Percentiles rank a stretch among this genome's conserved stretches.
Conservation (phyloP, 2,329 filamentous ascomycete genomes). For the Graphilbum sp. region DNA sequence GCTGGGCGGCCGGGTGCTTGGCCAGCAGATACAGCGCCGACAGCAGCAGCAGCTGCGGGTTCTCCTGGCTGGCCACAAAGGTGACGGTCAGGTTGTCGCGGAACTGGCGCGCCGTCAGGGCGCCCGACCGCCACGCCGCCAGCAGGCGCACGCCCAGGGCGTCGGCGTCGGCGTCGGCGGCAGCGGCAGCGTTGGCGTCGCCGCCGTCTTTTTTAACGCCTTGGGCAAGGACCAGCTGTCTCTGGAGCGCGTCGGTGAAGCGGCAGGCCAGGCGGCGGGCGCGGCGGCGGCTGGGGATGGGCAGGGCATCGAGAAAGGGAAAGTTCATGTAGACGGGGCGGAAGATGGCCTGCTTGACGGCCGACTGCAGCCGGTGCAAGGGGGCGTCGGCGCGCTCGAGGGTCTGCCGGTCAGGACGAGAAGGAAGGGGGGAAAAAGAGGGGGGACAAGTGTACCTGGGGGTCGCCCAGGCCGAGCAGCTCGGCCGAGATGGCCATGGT, state of each 20-base stretch:
- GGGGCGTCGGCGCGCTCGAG: neutral
- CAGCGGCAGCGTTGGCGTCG: too few relatives aligned
- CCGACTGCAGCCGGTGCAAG: neutral
- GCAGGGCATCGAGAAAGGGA: neutral
- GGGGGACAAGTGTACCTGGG: too few relatives aligned
- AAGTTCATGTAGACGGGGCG: neutral
- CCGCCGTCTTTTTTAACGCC: too few relatives aligned
- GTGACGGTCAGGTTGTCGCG: neutral
- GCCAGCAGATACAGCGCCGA: neutral
- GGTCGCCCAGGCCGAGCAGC: neutral
- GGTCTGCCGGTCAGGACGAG: neutral
- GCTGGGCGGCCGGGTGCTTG: neutral
- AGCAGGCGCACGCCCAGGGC: neutral
- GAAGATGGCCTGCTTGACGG: neutral
- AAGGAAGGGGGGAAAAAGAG: too few relatives aligned
- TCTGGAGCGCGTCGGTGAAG: neutral
- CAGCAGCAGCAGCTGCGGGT: neutral
- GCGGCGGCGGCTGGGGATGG: neutral
- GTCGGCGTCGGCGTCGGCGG: too few relatives aligned
- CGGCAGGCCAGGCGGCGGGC: neutral
- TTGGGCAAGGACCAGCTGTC: too few relatives aligned
- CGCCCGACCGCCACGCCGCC: neutral
- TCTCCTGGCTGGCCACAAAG: neutral
- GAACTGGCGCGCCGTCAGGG: neutral
- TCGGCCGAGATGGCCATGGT: neutral